These are phyloP conservation scores for Recurvomyces mirabilis DNA, from an alignment of 495 filamentous ascomycete genomes.

Conservation along the genomic window DNA sequence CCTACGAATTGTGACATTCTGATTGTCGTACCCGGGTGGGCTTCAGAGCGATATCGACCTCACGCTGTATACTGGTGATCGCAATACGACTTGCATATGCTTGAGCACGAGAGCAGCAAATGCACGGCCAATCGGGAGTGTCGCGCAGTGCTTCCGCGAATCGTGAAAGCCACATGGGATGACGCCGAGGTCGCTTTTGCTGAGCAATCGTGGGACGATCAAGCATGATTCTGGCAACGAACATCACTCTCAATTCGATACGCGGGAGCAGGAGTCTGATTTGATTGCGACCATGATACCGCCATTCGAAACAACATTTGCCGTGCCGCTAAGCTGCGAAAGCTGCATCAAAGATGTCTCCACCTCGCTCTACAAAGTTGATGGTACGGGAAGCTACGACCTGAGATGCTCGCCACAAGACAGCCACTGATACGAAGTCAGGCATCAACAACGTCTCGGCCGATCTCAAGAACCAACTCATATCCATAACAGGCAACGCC, in stretches of 20 bases:
- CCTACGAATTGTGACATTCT: slow-evolving; percentile 22
- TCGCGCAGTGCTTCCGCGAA: too few species aligned
- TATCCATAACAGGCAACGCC: slow-evolving; percentile 59
- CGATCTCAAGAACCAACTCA: slow-evolving; percentile 54
- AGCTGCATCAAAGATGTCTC: slow-evolving; percentile 77
- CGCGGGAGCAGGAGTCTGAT: too few species aligned
- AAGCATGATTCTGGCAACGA: too few species aligned
- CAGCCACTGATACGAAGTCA: slow-evolving; percentile 17
- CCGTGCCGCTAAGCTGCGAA: slow-evolving; percentile 87
- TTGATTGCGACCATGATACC: slow-evolving; percentile 39
- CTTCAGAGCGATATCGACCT: neutral
- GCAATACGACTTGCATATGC: too few species aligned
- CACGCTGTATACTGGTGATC: neutral
- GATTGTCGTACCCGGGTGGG: neutral
- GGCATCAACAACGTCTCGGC: slow-evolving; percentile 57
- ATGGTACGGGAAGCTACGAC: too few species aligned
- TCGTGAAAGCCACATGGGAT: too few species aligned
- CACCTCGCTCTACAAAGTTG: slow-evolving; percentile 56
- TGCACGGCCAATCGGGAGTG: too few species aligned
- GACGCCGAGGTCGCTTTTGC: neutral
- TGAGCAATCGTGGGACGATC: too few species aligned
- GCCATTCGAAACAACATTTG: slow-evolving; percentile 76
- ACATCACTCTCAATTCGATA: too few species aligned
- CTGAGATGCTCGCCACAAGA: too few species aligned
- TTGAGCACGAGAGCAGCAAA: too few species aligned